These are phyloP conservation scores for Antitrichia curtipendula DNA, from an alignment of 225 moss, liverwort and hornwort species.

Conservation along the genomic window DNA sequence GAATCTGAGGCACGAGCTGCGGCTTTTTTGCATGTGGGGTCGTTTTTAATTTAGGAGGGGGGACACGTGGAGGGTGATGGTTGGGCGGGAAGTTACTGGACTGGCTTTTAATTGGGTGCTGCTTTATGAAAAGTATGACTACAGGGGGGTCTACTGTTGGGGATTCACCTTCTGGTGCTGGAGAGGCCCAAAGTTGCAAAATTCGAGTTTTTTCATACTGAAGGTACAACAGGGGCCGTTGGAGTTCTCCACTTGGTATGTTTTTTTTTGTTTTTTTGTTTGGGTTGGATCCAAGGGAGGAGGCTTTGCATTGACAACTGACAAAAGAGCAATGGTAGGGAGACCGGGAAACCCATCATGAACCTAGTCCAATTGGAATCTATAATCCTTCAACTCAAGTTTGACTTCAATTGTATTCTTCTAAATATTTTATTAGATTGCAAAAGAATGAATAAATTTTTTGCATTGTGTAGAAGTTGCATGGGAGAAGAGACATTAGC, in stretches of 20 bases:
- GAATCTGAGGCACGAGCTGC: background rate
- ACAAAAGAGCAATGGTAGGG: background rate
- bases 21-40: background rate
- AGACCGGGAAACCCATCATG: background rate
- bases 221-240: background rate
- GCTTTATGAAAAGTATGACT: background rate
- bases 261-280: background rate
- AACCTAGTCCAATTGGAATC: too few relatives aligned
- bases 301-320: background rate
- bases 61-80: background rate
- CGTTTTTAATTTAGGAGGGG: background rate
- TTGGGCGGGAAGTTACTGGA: background rate
- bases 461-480: too few relatives aligned
- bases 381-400: fast-evolving
- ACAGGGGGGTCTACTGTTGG: background rate
- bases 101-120: background rate
- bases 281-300: fast-evolving
- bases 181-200: background rate
- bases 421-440: too few relatives aligned
- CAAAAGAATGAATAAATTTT: too few relatives aligned
- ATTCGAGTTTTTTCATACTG: background rate
- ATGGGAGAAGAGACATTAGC: too few relatives aligned
- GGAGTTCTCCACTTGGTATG: background rate
- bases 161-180: background rate
- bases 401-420: background rate